Base-by-base conservation (phyloP, 441 rosid genomes). In the Bocquillonia castaneifolia region DNA sequence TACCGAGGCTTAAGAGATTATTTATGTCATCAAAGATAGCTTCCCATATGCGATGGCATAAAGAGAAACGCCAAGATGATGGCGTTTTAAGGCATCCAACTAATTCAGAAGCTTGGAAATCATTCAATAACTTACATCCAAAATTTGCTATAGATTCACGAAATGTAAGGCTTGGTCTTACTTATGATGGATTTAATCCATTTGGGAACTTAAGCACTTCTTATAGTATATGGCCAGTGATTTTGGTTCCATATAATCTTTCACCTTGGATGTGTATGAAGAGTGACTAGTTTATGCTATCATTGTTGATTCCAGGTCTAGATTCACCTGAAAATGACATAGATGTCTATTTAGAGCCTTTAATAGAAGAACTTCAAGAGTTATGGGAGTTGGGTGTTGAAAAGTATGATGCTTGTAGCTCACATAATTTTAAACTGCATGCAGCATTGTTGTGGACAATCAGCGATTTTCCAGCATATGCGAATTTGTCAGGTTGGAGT, bases 121-220 rank as follows among this genome's bases (percentile, higher is more conserved):
- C 12, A 15, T 15, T 31, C 34, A 42, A 31, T 57, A 6, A 57
- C 14, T 0, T 2, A 26, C n/a, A 57, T 18, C 23, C 25, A 31
- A n/a, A 6, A 0, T 67, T 67, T 7, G 1, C 71, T 6, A 5
- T 10, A 14, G 64, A 67, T 18, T 2, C 71, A 2, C 40, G 31
- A 3, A 67, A 67, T 67, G 50, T 67, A 2, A 67, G 63, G 32
- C 53, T 67, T 10, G 71, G 55, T 0, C 9, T 67, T 14, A n/a
- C 64, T 0, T 10, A 39, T 17, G 55, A 68, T 26, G 72, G 64
- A 0, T 56, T 57, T 10, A 57, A 68, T 10, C 73, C 66, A 0
- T 69, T 60, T 48, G 3, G 39, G n/a, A n/a, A n/a, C n/a, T n/a
- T n/a, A n/a, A n/a, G n/a, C n/a, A 63, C n/a, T n/a, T n/a, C n/a